These are phyloP conservation scores for Conringia planisiliqua DNA, from an alignment of 345 rosid species.

Conservation along the genomic window DNA sequence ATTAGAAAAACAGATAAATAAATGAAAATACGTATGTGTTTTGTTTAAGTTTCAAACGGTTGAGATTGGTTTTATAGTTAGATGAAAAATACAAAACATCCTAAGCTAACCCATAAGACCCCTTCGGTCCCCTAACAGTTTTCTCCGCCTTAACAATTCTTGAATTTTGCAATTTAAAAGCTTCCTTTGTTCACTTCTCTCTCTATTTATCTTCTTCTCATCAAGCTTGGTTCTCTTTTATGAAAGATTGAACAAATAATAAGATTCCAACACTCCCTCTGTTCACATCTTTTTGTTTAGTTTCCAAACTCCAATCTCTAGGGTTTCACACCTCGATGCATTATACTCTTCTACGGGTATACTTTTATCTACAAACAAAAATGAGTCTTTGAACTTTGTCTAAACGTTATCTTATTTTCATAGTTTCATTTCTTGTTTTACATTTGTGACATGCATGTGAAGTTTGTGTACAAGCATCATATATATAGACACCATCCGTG, in stretches of 20 bases:
- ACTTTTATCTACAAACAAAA: not conserved
- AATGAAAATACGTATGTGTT: no score
- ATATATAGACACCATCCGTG: not conserved
- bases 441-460: slow-evolving; percentile 1
- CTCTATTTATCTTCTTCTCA: no score
- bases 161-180: slow-evolving; percentile 48
- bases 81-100: no score
- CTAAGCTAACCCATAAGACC: slow-evolving; percentile 92
- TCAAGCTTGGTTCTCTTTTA: no score
- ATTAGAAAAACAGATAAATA: no score
- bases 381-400: not conserved
- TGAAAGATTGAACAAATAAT: no score
- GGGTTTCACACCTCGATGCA: not conserved
- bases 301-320: not conserved
- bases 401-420: not conserved
- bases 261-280: not conserved
- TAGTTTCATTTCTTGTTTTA: not conserved
- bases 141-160: slow-evolving; percentile 62
- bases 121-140: slow-evolving; percentile 91
- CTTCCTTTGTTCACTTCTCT: no score
- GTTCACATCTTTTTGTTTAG: not conserved
- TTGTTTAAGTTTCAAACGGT: no score
- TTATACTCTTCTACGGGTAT: not conserved
- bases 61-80: no score
- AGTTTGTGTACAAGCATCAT: not conserved